Base-by-base conservation (phyloP, 176 grass and related monocot species). In the Thalia dealbata region DNA sequence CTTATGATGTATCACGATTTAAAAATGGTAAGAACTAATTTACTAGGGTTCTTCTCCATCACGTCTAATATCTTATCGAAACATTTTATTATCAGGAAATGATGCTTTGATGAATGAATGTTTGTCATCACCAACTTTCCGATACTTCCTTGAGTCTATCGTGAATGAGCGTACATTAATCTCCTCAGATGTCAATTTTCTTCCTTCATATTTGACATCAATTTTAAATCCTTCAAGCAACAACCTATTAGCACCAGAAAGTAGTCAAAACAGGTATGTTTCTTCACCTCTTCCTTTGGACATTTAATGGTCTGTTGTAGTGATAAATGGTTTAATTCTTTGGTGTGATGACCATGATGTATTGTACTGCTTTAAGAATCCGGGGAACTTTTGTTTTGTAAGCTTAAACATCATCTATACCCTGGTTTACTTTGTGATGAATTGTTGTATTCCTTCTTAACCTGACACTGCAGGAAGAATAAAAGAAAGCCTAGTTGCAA, bases 81-180 rank as follows among this genome's bases (percentile, higher is more conserved):
- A 73, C 44, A 44, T 82, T 44, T 29, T 26, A 18, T 83, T 66
- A 65, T 62, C 84, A 97, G 93, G 89, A 65, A 90, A 80, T 76
- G 81, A 80, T 43, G 73, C 67, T 16, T 87, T 76, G 76, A 64
- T 90, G 18, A 78, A 82, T 50, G 71, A 79, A 50, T 86, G 76
- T 68, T 67, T 96, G 67, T 69, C 87, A 54, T 88, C 82, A 55
- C 84, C 82, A 35, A 84, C 82, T 41, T 96, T 90, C 71, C 72
- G 89, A 72, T 27, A 83, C 70, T 86, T 96, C 72, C 77, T 96
- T 15, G 89, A 86, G 35, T 86, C 85, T 32, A 73, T 96, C 58
- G 76, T 86, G 45, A 81, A 80, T 76, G 86, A 96, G 82, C 90
- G 89, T 76, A 78, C 78, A 58, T 86, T 92, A 87, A 92, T 96